Evolutionary conservation across 352 stramenopile species (phyloP).

Genomic region (Globisporangium ultimum): DNA sequence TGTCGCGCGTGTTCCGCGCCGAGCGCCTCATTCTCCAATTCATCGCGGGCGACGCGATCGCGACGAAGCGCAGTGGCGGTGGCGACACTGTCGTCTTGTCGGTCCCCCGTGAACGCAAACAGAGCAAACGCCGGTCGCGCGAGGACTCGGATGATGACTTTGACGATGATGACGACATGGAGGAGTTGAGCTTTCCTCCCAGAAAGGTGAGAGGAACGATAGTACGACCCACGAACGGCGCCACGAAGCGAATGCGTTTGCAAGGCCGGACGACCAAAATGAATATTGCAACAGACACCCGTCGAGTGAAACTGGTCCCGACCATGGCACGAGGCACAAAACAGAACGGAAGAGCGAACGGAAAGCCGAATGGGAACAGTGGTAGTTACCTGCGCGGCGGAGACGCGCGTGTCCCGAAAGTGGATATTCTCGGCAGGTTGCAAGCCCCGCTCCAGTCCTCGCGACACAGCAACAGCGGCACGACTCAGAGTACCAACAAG

Average conservation of each 20-base stretch:
- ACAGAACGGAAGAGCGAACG: too few species aligned
- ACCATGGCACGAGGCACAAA: not conserved
- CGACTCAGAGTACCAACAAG: conserved; percentile 4
- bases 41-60: conserved; percentile 52
- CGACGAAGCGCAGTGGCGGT: conserved; percentile 24
- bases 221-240: not conserved
- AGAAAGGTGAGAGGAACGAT: too few species aligned
- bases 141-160: conserved; percentile 15
- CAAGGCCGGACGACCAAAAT: not conserved
- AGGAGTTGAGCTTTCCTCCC: too few species aligned
- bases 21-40: conserved; percentile 57
- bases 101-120: conserved; percentile 9
- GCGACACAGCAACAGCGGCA: not conserved
- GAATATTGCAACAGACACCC: not conserved
- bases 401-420: not conserved
- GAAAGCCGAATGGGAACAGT: not conserved
- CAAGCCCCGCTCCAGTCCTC: conserved; percentile 11
- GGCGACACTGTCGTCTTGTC: not conserved
- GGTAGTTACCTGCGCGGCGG: not conserved
- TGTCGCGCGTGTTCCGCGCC: conserved; percentile 42
- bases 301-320: conserved; percentile 1
- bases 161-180: conserved; percentile 12
- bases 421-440: conserved; percentile 9
- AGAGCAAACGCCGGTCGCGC: conserved; percentile 38
- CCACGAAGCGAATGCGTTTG: not conserved